These are phyloP conservation scores for Phytopythium helicoides DNA, from an alignment of 352 stramenopile species.

Conservation along the genomic window DNA sequence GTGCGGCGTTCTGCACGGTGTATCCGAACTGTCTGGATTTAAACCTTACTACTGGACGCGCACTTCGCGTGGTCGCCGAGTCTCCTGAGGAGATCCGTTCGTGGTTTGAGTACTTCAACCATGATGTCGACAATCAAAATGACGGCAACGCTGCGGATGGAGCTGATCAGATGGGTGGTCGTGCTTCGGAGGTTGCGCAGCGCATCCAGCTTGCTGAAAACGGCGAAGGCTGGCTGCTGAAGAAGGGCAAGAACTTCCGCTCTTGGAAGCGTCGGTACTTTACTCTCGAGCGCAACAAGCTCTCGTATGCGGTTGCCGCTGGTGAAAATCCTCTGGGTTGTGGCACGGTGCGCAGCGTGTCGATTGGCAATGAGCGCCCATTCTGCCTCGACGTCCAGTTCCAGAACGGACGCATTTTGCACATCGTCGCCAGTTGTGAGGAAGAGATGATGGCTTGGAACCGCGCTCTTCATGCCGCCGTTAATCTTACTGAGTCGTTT, in stretches of 20 bases:
- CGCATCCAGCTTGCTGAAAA: slow-evolving; percentile 9
- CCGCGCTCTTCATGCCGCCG: slow-evolving; percentile 41
- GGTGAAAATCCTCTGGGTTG: slow-evolving; percentile 38
- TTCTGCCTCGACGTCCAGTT: slow-evolving; percentile 71
- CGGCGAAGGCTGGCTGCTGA: slow-evolving; percentile 46
- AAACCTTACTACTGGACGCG: slow-evolving; percentile 45
- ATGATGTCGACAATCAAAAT: slow-evolving; percentile 13
- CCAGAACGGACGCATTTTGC: slow-evolving; percentile 59
- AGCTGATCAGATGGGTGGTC: slow-evolving; percentile 15
- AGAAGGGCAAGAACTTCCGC: slow-evolving; percentile 64
- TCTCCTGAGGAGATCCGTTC: slow-evolving; percentile 56
- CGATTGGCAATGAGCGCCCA: slow-evolving; percentile 56
- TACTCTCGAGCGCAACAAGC: slow-evolving; percentile 46
- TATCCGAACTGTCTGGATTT: slow-evolving; percentile 74
- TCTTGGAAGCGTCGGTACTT: slow-evolving; percentile 70
- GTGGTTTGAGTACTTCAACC: slow-evolving; percentile 54
- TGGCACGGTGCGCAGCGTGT: slow-evolving; percentile 47
- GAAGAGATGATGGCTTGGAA: slow-evolving; percentile 66
- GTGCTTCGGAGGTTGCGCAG: slow-evolving; percentile 13
- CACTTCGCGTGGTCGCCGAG: slow-evolving; percentile 64
- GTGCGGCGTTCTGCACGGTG: slow-evolving; percentile 37
- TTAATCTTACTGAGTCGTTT: slow-evolving; percentile 19
- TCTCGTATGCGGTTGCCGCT: slow-evolving; percentile 52
- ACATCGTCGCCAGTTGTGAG: slow-evolving; percentile 48
- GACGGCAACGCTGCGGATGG: slow-evolving; percentile 21